Evolutionary conservation across 768 basidiomycete genomes (phyloP).

Genomic region (Galerina sulciceps): DNA sequence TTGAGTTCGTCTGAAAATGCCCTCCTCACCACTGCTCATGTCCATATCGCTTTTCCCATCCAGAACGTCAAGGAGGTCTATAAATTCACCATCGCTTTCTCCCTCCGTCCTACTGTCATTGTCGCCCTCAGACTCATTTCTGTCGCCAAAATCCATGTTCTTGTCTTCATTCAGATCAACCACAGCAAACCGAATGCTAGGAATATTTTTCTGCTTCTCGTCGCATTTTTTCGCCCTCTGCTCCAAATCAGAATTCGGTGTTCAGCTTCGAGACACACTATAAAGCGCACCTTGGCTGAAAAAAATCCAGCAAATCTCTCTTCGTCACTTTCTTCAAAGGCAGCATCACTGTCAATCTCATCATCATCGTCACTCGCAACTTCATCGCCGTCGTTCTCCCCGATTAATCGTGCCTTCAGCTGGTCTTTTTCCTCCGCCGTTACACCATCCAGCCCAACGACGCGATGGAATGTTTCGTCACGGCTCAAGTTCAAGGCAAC

Average conservation of each 20-base stretch:
- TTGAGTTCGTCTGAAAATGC: slow-evolving; percentile 6
- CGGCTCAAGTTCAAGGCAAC: slow-evolving; percentile 58
- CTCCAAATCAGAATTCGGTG: slow-evolving; percentile 16
- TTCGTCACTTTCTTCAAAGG: slow-evolving; percentile 81
- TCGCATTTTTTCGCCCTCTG: slow-evolving; percentile 29
- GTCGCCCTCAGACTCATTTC: slow-evolving; percentile 39
- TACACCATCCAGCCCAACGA: slow-evolving; percentile 43
- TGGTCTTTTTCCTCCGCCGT: slow-evolving; percentile 44
- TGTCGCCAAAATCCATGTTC: slow-evolving; percentile 35
- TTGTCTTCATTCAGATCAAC: slow-evolving; percentile 72
- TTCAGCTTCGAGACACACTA: not conserved
- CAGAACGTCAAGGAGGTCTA: slow-evolving; percentile 68
- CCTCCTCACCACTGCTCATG: slow-evolving; percentile 40
- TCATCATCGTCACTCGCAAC: slow-evolving; percentile 80
- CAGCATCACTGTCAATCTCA: slow-evolving; percentile 84
- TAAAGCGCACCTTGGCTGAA: slow-evolving; percentile 41
- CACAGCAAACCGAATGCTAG: slow-evolving; percentile 49
- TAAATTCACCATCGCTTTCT: slow-evolving; percentile 56
- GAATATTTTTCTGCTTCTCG: slow-evolving; percentile 30
- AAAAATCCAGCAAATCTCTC: slow-evolving; percentile 78
- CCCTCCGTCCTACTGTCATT: slow-evolving; percentile 46
- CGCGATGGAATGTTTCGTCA: slow-evolving; percentile 52
- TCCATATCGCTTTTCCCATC: slow-evolving; percentile 63
- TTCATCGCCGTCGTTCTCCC: slow-evolving; percentile 51
- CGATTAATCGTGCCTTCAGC: slow-evolving; percentile 51